Base-by-base conservation (phyloP, 805 yeast species). In the Saccharomycopsis guyanensis region DNA sequence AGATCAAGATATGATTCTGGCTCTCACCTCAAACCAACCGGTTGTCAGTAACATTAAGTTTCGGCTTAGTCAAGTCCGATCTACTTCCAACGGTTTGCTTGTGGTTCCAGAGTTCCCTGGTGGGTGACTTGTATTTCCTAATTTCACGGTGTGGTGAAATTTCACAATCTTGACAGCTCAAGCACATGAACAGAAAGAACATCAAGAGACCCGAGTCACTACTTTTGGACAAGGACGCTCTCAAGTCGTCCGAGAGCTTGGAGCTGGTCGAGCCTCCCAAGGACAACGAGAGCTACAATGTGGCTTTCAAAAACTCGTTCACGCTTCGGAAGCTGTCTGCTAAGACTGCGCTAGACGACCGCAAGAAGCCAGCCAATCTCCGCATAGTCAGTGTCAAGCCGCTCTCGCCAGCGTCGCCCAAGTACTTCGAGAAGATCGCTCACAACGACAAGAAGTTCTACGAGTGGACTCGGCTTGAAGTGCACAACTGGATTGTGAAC, bases 101-200 rank as follows among this genome's bases (percentile, higher is more conserved):
- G n/a, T n/a, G n/a, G n/a, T n/a, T n/a, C n/a, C n/a, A n/a, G n/a
- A n/a, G n/a, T n/a, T n/a, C n/a, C n/a, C n/a, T n/a, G n/a, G n/a
- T n/a, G n/a, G n/a, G n/a, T n/a, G n/a, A n/a, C n/a, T n/a, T n/a
- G n/a, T n/a, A n/a, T n/a, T n/a, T n/a, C n/a, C n/a, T n/a, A n/a
- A n/a, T n/a, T n/a, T n/a, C n/a, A n/a, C n/a, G n/a, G n/a, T n/a
- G n/a, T n/a, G n/a, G n/a, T n/a, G n/a, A n/a, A n/a, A n/a, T n/a
- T n/a, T n/a, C n/a, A n/a, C n/a, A n/a, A n/a, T n/a, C n/a, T n/a
- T n/a, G n/a, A n/a, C n/a, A n/a, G n/a, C n/a, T n/a, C n/a, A n/a
- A n/a, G n/a, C n/a, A n/a, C n/a, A 50, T 50, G 53, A 47, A 50
- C 32, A 38, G 53, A 38, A 48, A 50, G 40, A 47, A 50, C 29